A percentile compares a stretch with the other conserved stretches of the same genome.
Evolutionary conservation across 2,329 filamentous ascomycete species (phyloP).

Genomic region (Botrytis pseudocinerea): DNA sequence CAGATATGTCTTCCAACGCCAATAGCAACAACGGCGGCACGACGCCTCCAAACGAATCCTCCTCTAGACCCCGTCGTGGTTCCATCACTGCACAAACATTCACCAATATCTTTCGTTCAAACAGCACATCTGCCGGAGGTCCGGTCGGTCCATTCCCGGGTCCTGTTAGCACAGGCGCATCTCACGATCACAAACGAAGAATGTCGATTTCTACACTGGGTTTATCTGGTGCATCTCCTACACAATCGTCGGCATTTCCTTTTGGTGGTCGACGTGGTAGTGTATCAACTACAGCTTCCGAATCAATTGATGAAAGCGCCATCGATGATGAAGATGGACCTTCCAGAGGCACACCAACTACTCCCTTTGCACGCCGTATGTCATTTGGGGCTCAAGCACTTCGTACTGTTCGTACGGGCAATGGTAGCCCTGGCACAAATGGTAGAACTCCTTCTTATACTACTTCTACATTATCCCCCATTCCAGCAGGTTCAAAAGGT

Average conservation of each 20-base stretch:
- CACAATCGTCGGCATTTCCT: conserved; percentile 50
- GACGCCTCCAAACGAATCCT: conserved; percentile 44
- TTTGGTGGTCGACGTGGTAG: conserved; percentile 64
- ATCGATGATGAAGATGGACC: conserved; percentile 64
- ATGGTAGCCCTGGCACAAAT: conserved; percentile 37
- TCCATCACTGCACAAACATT: conserved; percentile 47
- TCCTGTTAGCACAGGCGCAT: conserved; percentile 50
- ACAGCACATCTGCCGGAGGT: conserved; percentile 46
- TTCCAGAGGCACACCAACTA: conserved; percentile 61
- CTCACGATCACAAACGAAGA: conserved; percentile 59
- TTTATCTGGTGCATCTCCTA: conserved; percentile 70
- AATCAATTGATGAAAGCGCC: conserved; percentile 70
- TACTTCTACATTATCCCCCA: conserved; percentile 35
- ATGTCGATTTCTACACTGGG: conserved; percentile 75
- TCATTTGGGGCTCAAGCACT: conserved; percentile 82
- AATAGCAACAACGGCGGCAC: conserved; percentile 45
- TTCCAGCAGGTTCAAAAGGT: conserved; percentile 33
- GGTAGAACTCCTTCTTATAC: conserved; percentile 41
- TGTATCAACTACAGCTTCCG: conserved; percentile 65
- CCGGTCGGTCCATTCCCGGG: conserved; percentile 49
- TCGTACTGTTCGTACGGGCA: conserved; percentile 42
- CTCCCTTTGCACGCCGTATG: conserved; percentile 79
- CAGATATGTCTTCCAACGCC: conserved; percentile 47
- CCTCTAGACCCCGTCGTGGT: conserved; percentile 46
- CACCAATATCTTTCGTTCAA: conserved; percentile 56